Evolutionary conservation across 2,329 filamentous ascomycete species (phyloP).

Genomic region (Sporothrix brunneoviolacea): DNA sequence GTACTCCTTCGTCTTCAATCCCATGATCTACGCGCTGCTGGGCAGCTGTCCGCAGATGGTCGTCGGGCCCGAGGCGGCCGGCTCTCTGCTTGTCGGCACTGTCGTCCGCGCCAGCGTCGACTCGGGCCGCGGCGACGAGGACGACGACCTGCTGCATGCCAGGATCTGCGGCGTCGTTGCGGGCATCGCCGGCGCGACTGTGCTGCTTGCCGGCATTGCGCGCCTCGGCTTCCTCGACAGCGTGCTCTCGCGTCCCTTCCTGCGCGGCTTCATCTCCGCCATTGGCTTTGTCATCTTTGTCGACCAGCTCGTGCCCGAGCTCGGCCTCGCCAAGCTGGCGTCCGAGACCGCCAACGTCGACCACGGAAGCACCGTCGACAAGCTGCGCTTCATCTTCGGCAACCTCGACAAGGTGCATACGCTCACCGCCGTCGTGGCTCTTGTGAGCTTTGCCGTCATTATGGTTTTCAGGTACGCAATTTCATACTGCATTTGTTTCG

Average conservation of each 20-base stretch:
- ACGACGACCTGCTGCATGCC: conserved; percentile 63
- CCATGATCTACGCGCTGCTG: conserved; percentile 81
- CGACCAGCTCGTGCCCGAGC: conserved; percentile 86
- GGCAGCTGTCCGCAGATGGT: conserved; percentile 91
- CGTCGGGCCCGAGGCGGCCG: conserved; percentile 89
- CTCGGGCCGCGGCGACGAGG: conserved; percentile 55
- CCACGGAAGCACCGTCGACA: conserved; percentile 82
- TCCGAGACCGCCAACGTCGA: conserved; percentile 55
- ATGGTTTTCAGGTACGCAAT: conserved; percentile 72
- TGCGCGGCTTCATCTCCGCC: conserved; percentile 93
- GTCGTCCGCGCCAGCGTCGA: conserved; percentile 75
- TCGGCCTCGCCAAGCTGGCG: conserved; percentile 66
- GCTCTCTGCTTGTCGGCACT: conserved; percentile 81
- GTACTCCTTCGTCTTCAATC: conserved; percentile 90
- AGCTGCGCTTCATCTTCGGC: conserved; percentile 69
- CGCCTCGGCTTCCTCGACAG: conserved; percentile 90
- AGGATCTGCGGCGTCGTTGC: conserved; percentile 83
- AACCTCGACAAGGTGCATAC: conserved; percentile 62
- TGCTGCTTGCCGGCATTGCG: conserved; percentile 78
- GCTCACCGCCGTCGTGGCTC: conserved; percentile 70
- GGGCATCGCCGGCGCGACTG: conserved; percentile 78
- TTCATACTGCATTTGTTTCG: neutral
- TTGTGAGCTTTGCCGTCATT: conserved; percentile 75
- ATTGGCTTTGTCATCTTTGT: conserved; percentile 95
- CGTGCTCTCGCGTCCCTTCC: conserved; percentile 84